Conservation (phyloP, 352 stramenopile genomes). For the Phytophthora foliorum region DNA sequence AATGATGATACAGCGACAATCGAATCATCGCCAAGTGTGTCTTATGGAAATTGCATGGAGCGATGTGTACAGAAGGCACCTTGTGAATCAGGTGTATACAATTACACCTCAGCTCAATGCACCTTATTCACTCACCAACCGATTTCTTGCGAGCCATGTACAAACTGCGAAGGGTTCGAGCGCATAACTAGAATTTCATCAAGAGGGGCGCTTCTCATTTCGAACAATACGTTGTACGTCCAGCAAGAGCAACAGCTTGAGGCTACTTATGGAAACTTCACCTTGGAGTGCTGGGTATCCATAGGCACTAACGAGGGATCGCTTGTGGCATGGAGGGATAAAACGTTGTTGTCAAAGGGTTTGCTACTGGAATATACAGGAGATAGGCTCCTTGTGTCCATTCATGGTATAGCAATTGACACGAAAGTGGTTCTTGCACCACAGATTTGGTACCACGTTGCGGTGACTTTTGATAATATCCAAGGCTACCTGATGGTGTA, state of each 20-base stretch:
- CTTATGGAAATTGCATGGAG: constrained; percentile 31
- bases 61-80: constrained; percentile 9
- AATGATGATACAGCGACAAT: neutral
- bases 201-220: constrained; percentile 28
- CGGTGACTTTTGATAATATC: constrained; percentile 26
- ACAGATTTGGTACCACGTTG: constrained; percentile 32
- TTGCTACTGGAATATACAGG: constrained; percentile 27
- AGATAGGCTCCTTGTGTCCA: constrained; percentile 12
- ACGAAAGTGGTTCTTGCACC: constrained; percentile 11
- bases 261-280: constrained; percentile 17
- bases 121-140: constrained; percentile 7
- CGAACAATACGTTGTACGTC: constrained; percentile 17
- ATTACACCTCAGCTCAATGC: constrained; percentile 28
- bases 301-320: constrained; percentile 25
- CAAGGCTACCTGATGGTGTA: constrained; percentile 18
- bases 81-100: constrained; percentile 27
- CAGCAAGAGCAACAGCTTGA: constrained; percentile 10
- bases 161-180: constrained; percentile 36
- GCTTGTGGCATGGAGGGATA: constrained; percentile 28
- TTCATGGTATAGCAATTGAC: constrained; percentile 31
- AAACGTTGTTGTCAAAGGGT: neutral
- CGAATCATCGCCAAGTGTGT: constrained; percentile 2
- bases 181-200: constrained; percentile 2
- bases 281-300: constrained; percentile 34
- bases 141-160: constrained; percentile 19